A percentile compares a stretch with the other conserved stretches of the same genome.
These are phyloP conservation scores for Geranium rotundifolium DNA, from an alignment of 345 rosid species.

Conservation along the genomic window DNA sequence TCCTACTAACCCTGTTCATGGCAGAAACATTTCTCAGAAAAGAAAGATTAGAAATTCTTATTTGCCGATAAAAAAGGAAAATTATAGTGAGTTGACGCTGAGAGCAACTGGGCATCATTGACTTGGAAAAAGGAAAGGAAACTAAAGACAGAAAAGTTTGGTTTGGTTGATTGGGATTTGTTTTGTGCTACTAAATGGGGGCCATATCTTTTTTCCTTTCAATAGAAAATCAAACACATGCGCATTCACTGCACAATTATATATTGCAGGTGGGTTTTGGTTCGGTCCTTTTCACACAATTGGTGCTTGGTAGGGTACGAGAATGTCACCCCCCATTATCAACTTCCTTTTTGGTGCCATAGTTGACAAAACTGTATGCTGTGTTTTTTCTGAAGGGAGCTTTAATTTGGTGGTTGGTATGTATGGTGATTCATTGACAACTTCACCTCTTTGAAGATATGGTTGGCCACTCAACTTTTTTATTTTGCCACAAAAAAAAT, in stretches of 20 bases:
- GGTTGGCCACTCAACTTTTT: no score
- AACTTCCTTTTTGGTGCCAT: neutral
- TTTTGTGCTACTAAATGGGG: conserved; percentile 14
- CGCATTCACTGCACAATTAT: conserved; percentile 6
- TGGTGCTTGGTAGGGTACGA: conserved; percentile 1
- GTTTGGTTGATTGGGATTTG: neutral
- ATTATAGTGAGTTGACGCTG: no score
- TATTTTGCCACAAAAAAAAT: neutral
- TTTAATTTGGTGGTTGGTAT: no score
- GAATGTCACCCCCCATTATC: no score
- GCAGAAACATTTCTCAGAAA: neutral
- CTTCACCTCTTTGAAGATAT: no score
- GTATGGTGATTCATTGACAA: no score
- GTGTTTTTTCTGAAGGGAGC: no score
- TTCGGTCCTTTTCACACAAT: conserved; percentile 12
- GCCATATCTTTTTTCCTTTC: conserved; percentile 26
- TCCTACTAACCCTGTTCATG: no score
- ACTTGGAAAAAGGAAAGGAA: conserved; percentile 3
- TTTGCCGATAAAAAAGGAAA: no score
- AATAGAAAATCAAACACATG: neutral
- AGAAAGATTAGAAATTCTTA: no score
- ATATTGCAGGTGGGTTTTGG: conserved; percentile 4
- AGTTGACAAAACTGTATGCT: no score
- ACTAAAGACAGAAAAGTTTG: no score
- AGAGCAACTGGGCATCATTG: conserved; percentile 7